Conservation (phyloP, 2,329 filamentous ascomycete species). For the Sordariomycetes sp. region DNA sequence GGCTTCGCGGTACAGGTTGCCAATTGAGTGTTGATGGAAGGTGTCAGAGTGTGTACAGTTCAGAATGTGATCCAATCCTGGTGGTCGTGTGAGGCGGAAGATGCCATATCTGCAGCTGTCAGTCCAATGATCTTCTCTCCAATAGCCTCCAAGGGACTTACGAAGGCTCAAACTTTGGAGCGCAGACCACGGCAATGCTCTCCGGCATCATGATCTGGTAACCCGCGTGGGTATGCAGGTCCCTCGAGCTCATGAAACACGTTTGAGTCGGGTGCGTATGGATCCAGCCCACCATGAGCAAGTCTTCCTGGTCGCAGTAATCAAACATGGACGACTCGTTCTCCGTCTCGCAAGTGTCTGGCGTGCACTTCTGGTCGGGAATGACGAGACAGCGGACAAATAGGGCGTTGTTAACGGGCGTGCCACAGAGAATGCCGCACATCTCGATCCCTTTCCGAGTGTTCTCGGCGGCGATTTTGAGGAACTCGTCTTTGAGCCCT, state of each 20-base stretch:
- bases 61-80: slow-evolving; percentile 77
- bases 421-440: slow-evolving; percentile 89
- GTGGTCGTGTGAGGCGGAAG: slow-evolving; percentile 88
- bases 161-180: slow-evolving; percentile 70
- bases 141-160: slow-evolving; percentile 32
- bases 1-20: slow-evolving; percentile 72
- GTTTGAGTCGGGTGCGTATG: slow-evolving; percentile 95
- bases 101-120: slow-evolving; percentile 61
- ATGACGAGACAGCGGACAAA: slow-evolving; percentile 87
- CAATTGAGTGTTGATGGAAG: slow-evolving; percentile 66
- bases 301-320: slow-evolving; percentile 74
- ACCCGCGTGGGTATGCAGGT: slow-evolving; percentile 86
- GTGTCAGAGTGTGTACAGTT: slow-evolving; percentile 68
- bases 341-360: slow-evolving; percentile 89
- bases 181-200: slow-evolving; percentile 94
- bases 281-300: slow-evolving; percentile 92
- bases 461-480: slow-evolving; percentile 65
- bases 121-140: not conserved
- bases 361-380: slow-evolving; percentile 80
- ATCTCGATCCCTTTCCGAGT: slow-evolving; percentile 81
- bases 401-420: slow-evolving; percentile 82
- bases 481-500: slow-evolving; percentile 63
- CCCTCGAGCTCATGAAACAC: slow-evolving; percentile 93
- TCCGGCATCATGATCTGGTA: slow-evolving; percentile 97
- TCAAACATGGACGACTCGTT: slow-evolving; percentile 81